phyloP scores from a whole-genome alignment of 768 basidiomycete genomes.

The Boletus speciosus region DNA sequence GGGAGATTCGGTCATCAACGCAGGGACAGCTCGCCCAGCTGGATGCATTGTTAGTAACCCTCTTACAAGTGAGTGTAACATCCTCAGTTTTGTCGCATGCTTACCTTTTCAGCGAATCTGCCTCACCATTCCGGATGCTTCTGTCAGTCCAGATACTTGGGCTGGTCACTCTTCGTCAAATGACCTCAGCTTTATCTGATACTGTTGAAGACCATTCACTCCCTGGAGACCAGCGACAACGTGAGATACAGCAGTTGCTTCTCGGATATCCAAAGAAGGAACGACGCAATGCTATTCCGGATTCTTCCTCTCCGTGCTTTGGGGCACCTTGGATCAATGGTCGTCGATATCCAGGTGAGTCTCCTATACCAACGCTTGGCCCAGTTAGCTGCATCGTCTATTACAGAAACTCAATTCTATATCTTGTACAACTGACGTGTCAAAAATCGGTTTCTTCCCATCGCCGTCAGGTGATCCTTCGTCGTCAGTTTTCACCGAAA shows the following conservation, averaged over 20 bases:
- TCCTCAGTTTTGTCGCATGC: neutral
- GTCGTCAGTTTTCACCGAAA: constrained; percentile 51
- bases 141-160: constrained; percentile 73
- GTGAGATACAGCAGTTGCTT: constrained; percentile 47
- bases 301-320: constrained; percentile 60
- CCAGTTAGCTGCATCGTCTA: neutral
- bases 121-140: constrained; percentile 68
- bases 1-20: constrained; percentile 54
- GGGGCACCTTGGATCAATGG: constrained; percentile 59
- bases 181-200: constrained; percentile 40
- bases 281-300: constrained; percentile 76
- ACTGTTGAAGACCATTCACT: constrained; percentile 28
- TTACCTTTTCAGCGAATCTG: constrained; percentile 52
- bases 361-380: neutral
- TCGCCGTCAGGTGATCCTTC: constrained; percentile 35
- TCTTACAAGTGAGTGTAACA: constrained; percentile 55
- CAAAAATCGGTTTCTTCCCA: constrained; percentile 55
- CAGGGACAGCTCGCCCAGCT: constrained; percentile 55
- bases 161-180: constrained; percentile 42
- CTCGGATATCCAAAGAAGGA: constrained; percentile 69
- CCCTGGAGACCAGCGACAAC: constrained; percentile 31
- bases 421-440: constrained; percentile 59
- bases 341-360: constrained; percentile 47
- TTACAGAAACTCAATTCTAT: constrained; percentile 74
- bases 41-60: constrained; percentile 47